Evolutionary conservation across 148 eudicot genomes (phyloP).

Genomic region (Camellia japonica): DNA sequence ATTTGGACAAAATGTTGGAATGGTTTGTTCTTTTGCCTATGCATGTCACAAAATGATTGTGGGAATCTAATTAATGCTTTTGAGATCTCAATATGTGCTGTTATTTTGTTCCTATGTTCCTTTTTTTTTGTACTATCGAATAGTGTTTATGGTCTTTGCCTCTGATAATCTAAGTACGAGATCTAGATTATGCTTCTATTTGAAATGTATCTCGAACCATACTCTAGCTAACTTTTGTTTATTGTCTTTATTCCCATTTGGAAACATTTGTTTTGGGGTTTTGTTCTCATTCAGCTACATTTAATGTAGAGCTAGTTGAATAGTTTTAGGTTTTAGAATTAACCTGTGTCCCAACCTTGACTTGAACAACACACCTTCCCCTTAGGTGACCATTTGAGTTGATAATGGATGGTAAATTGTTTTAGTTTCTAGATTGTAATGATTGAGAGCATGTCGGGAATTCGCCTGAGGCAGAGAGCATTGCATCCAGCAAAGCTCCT

Average conservation of each 20-base stretch:
- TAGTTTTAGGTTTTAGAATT: background rate
- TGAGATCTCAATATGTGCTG: background rate
- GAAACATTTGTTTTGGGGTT: background rate
- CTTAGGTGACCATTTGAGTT: background rate
- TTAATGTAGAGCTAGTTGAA: background rate
- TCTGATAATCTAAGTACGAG: background rate
- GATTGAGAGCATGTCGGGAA: background rate
- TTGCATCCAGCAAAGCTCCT: background rate
- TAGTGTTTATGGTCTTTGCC: background rate
- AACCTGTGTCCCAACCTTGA: background rate
- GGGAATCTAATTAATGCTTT: background rate
- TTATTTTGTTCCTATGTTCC: background rate
- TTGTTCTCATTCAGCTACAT: background rate
- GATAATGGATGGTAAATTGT: background rate
- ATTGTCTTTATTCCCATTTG: background rate
- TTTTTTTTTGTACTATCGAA: background rate
- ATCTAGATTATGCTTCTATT: background rate
- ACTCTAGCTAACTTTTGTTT: too few species aligned
- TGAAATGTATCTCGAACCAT: background rate
- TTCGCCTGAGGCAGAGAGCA: background rate
- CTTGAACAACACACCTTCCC: background rate
- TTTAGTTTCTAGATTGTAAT: background rate
- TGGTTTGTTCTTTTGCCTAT: constrained; percentile 11
- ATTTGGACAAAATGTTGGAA: constrained; percentile 14
- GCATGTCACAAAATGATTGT: background rate